These are phyloP conservation scores for Ophiostoma montium DNA, from an alignment of 2,329 filamentous ascomycete genomes.

Conservation along the genomic window DNA sequence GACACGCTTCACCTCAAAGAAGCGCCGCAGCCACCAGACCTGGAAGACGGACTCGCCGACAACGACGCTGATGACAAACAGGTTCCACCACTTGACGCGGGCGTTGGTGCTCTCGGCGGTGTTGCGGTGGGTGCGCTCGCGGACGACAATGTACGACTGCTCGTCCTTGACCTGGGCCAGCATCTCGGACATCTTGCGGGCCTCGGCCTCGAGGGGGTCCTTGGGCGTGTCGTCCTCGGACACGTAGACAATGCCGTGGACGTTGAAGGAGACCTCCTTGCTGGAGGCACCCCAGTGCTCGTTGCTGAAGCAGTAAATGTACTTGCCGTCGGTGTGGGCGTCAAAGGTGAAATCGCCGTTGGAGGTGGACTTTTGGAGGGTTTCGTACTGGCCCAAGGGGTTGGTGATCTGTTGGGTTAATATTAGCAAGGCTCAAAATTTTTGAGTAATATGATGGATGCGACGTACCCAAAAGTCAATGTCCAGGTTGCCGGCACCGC, in stretches of 20 bases:
- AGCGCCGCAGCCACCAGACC: constrained; percentile 98
- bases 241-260: constrained; percentile 96
- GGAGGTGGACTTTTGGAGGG: constrained; percentile 67
- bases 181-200: constrained; percentile 70
- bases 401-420: constrained; percentile 52
- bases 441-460: not conserved
- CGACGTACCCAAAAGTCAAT: constrained; percentile 89
- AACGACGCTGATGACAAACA: constrained; percentile 84
- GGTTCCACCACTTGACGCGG: constrained; percentile 98
- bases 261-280: constrained; percentile 98
- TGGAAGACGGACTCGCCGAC: constrained; percentile 91
- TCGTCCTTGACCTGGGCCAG: constrained; percentile 92
- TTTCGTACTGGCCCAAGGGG: constrained; percentile 59
- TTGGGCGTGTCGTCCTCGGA: constrained; percentile 70
- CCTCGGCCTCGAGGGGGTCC: constrained; percentile 85
- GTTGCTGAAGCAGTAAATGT: constrained; percentile 97
- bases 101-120: constrained; percentile 97
- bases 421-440: too few relatives aligned
- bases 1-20: constrained; percentile 76
- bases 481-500: constrained; percentile 83
- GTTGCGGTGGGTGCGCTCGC: constrained; percentile 93
- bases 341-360: constrained; percentile 90
- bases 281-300: constrained; percentile 92
- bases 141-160: constrained; percentile 89
- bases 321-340: constrained; percentile 74